A percentile compares a stretch with the other conserved stretches of the same genome.
Conservation (phyloP, 371 early-diverging fungal species). For the Cokeromyces recurvatus region DNA sequence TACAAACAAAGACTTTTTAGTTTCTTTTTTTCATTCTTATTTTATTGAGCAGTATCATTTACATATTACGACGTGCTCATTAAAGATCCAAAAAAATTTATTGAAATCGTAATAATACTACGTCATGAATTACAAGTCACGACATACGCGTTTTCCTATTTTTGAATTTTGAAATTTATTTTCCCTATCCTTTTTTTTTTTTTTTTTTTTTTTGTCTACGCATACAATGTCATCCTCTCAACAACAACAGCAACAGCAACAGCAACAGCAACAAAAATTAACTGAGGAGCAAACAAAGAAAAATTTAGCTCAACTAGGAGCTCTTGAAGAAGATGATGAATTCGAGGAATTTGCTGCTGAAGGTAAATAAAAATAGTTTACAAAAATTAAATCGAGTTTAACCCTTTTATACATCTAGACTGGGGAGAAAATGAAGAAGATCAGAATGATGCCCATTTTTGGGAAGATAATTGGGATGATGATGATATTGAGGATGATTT, state of each 20-base stretch:
- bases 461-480: slow-evolving; percentile 94
- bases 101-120: too few relatives aligned
- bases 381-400: not conserved
- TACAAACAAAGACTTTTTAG: too few relatives aligned
- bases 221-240: slow-evolving; percentile 9
- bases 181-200: too few relatives aligned
- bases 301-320: slow-evolving; percentile 51
- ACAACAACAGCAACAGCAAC: too few relatives aligned
- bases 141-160: too few relatives aligned
- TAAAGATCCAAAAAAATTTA: too few relatives aligned
- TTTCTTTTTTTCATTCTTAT: too few relatives aligned
- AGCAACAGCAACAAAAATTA: slow-evolving; percentile 26
- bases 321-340: slow-evolving; percentile 88
- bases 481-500: slow-evolving; percentile 90
- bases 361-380: slow-evolving; percentile 43
- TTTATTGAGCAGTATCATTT: too few relatives aligned
- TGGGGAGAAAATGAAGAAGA: slow-evolving; percentile 83
- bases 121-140: too few relatives aligned
- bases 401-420: slow-evolving; percentile 44
- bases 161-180: too few relatives aligned
- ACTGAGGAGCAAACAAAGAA: slow-evolving; percentile 28
- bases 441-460: slow-evolving; percentile 66
- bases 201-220: too few relatives aligned
- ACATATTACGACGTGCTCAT: too few relatives aligned
- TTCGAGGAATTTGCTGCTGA: slow-evolving; percentile 89